These are phyloP conservation scores for Septoria linicola DNA, from an alignment of 2,329 filamentous ascomycete species.

Conservation along the genomic window DNA sequence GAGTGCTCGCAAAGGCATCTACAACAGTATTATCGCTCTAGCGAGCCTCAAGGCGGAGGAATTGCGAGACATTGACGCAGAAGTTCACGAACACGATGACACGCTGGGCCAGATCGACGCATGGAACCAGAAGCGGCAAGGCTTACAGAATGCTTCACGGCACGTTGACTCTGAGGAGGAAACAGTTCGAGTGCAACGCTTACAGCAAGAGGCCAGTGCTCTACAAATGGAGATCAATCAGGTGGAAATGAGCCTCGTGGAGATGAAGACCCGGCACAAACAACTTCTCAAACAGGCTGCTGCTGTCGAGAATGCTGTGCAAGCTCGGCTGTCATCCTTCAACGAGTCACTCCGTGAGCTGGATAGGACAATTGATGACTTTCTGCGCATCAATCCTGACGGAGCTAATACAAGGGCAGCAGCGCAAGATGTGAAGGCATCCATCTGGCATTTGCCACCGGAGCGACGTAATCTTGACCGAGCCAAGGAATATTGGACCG, in stretches of 20 bases:
- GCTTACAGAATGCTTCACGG: slow-evolving; percentile 56
- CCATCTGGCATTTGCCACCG: slow-evolving; percentile 54
- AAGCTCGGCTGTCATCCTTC: slow-evolving; percentile 72
- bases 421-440: slow-evolving; percentile 22
- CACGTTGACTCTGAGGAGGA: slow-evolving; percentile 57
- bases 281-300: slow-evolving; percentile 60
- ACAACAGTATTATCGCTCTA: slow-evolving; percentile 62
- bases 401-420: slow-evolving; percentile 10
- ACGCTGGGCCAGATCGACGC: slow-evolving; percentile 60
- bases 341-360: slow-evolving; percentile 65
- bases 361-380: slow-evolving; percentile 59
- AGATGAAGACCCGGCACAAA: slow-evolving; percentile 60
- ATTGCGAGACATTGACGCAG: slow-evolving; percentile 58
- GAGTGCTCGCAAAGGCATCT: slow-evolving; percentile 64
- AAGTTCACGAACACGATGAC: slow-evolving; percentile 57
- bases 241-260: slow-evolving; percentile 63
- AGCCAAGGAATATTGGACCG: slow-evolving; percentile 69
- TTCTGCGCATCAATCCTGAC: slow-evolving; percentile 47
- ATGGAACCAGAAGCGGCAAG: slow-evolving; percentile 58
- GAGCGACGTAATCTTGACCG: slow-evolving; percentile 67
- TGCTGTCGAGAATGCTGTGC: slow-evolving; percentile 63
- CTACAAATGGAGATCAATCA: slow-evolving; percentile 64
- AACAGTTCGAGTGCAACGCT: slow-evolving; percentile 54
- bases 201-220: slow-evolving; percentile 52
- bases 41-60: slow-evolving; percentile 68